These are phyloP conservation scores for Royoungia palumana DNA, from an alignment of 768 basidiomycete species.

Conservation along the genomic window DNA sequence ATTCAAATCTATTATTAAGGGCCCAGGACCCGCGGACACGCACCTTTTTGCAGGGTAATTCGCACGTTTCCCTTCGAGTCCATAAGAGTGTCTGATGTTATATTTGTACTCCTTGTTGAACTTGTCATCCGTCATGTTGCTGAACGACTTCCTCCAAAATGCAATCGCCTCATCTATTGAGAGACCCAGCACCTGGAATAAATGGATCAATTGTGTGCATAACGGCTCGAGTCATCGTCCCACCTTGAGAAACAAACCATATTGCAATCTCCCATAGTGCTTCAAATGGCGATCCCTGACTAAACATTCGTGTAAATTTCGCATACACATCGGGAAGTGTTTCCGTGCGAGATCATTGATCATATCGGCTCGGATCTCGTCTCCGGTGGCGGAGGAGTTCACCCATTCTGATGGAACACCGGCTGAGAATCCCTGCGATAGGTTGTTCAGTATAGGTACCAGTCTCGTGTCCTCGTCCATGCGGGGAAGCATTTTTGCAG, in stretches of 20 bases:
- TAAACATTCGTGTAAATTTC: conserved; percentile 78
- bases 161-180: conserved; percentile 90
- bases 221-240: conserved; percentile 1
- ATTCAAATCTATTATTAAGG: not conserved
- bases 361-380: conserved; percentile 90
- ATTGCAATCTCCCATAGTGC: conserved; percentile 87
- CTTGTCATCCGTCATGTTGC: conserved; percentile 77
- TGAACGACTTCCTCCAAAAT: conserved; percentile 92
- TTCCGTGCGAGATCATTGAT: conserved; percentile 79
- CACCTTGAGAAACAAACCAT: conserved; percentile 94
- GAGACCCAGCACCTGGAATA: conserved; percentile 76
- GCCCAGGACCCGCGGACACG: conserved; percentile 8
- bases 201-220: not conserved
- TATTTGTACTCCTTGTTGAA: conserved; percentile 98
- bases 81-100: conserved; percentile 94
- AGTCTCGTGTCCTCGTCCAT: conserved; percentile 94
- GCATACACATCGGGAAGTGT: conserved; percentile 97
- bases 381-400: conserved; percentile 49
- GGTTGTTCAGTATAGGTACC: conserved; percentile 82
- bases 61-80: conserved; percentile 89
- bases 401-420: conserved; percentile 86
- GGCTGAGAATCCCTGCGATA: conserved; percentile 90
- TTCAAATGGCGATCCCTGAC: conserved; percentile 81
- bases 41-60: conserved; percentile 94
- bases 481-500: conserved; percentile 81